Evolutionary conservation across 2,329 filamentous ascomycete species (phyloP), one percentile per base, ranked within the genome.

Genomic region (Aspergillus thermomutatus): DNA sequence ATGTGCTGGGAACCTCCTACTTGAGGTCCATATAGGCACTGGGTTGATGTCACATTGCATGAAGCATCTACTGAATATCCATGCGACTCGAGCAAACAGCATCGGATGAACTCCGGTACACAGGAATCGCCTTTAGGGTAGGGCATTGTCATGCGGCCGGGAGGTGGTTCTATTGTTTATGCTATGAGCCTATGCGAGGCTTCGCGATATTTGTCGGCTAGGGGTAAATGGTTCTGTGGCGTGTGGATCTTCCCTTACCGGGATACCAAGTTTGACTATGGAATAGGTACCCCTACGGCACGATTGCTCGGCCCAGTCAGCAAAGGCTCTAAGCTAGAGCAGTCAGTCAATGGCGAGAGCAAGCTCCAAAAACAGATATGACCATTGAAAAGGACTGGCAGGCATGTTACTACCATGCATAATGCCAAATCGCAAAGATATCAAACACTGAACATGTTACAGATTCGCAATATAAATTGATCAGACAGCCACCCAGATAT

Each of bases 401-500:
- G 5, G 11, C 21, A 23, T 2, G 11, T n/a, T 46, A 46, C 23
- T 23, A 52, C 31, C 54, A 56, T 57, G 59, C 56, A 58, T 53
- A 56, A 57, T 55, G 52, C 57, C 52, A 43, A 19, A 52, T 46
- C 19, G 26, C 43, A 25, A 7, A 40, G 40, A 21, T 50, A 59
- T 45, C 28, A 53, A 55, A 48, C 37, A 55, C 49, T 54, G 48
- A 26, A 45, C 47, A 49, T 53, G 17, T 28, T 41, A 54, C 31
- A 47, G 26, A 41, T 19, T 55, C 11, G n/a, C 37, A 47, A 50
- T 28, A 54, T 55, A 49, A 57, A 58, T 61, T 74, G 68, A 74
- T 74, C 72, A 75, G 68, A 75, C 72, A 75, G 69, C 72, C 72
- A 71, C 70, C 70, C 72, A 72, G 58, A 55, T 64, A 60, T 60